Percentiles rank a stretch among this genome's conserved stretches.
These are phyloP conservation scores for Laetiporus sulphureus DNA, from an alignment of 1,284 basidiomycete species.

Conservation along the genomic window DNA sequence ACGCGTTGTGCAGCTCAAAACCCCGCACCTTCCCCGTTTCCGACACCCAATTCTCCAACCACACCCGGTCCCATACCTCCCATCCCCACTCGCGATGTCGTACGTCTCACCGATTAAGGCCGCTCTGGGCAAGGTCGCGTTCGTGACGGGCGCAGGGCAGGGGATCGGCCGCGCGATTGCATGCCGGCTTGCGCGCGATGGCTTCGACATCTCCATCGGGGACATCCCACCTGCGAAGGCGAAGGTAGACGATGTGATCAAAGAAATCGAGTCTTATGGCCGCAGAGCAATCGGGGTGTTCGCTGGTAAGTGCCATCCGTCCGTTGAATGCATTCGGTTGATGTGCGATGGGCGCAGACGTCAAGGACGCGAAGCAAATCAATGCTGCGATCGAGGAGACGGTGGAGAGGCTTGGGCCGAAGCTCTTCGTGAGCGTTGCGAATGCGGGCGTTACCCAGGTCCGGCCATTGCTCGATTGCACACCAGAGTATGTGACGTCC, in stretches of 20 bases:
- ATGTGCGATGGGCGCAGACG: constrained; percentile 13
- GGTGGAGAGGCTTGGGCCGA: constrained; percentile 26
- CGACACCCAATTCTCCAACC: no score
- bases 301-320: constrained; percentile 19
- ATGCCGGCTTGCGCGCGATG: constrained; percentile 33
- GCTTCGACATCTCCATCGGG: constrained; percentile 32
- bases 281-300: constrained; percentile 24
- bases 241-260: constrained; percentile 24
- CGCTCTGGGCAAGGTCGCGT: constrained; percentile 26
- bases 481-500: constrained; percentile 18
- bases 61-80: no score
- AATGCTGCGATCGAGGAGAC: constrained; percentile 27
- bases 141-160: constrained; percentile 35
- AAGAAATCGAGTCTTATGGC: constrained; percentile 28
- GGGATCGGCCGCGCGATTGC: constrained; percentile 39
- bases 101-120: constrained; percentile 24
- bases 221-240: constrained; percentile 27
- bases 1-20: no score
- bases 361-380: constrained; percentile 27
- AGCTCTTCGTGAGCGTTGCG: constrained; percentile 30
- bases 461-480: constrained; percentile 27
- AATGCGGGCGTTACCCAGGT: constrained; percentile 34
- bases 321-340: not conserved
- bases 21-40: no score
- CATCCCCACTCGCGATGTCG: no score